Evolutionary conservation across 208 protist genomes (phyloP), one percentile per base, ranked within the genome.

Genomic region (Acanthamoeba royreba): DNA sequence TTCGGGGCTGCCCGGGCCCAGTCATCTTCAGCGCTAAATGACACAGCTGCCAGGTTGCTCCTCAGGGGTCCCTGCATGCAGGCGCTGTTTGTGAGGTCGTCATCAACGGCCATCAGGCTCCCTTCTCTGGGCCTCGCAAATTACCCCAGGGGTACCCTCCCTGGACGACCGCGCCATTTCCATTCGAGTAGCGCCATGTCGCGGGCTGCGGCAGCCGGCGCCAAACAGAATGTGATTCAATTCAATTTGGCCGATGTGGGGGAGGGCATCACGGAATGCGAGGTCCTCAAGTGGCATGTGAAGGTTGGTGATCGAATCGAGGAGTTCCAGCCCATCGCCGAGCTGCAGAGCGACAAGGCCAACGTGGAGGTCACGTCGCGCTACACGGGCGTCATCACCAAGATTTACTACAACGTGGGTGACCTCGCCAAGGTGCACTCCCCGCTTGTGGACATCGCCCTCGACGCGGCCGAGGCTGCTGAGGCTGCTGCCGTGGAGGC

Each of bases 231-330:
- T 22, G 22, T 94, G 17, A 95, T 97, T 33, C 94, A 83, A 35
- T 99, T 98, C 94, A 97, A 96, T 40, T 94, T 99, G 94, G 96
- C 98, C 19, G 98, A 99, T 94, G 98, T 99, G 94, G 98, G 98
- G 38, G 98, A 99, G 94, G 98, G 98, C 79, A 99, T 99, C 88
- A 96, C 96, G 8, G 97, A 99, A 96, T 98, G 98, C 93, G 98
- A 99, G 94, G 96, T 99, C 45, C 87, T 99, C 35, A 89, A 97
- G 25, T 98, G 99, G 95, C 63, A 89, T 63, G 97, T 99, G 22
- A 98, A 98, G 87, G 95, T 96, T 31, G 98, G 98, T 22, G 98
- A 99, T 94, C 61, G 43, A 0, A 97, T 99, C 69, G 90, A 98
- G 40, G 97, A 99, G 95, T 99, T 99, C 93, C 97, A 99, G 45